Evolutionary conservation across 257 asterid genomes (phyloP), one percentile per base, ranked within the genome.

Genomic region (Plantago major): DNA sequence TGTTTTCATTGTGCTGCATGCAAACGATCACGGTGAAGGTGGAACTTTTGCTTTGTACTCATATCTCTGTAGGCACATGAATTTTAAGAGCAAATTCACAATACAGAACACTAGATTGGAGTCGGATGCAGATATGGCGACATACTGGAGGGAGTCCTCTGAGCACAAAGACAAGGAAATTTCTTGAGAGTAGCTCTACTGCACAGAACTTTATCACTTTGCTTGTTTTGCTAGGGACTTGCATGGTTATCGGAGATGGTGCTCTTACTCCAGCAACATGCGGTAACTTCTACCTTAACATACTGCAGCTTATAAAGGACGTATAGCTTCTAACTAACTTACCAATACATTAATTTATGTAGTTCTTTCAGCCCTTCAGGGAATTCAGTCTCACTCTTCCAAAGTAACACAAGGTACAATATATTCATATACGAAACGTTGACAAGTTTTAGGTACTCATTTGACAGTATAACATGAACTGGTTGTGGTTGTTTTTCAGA

Each of bases 241-340:
- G 92, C 77, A 86, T 86, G 95, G 93, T 84, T 30, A 87, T 82
- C 33, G 90, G 94, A 10, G 96, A 83, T 81, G 96, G 96, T 58
- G 89, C 87, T 40, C 83, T 88, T 26, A 88, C 94, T 11, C 94
- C 96, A 7, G 89, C 96, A 37, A 85, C 94, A 67, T 77, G 89
- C 70, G 89, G 91, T 84, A 53, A 53, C 58, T 53, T 14, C 40
- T 7, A 33, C 40, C 3, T 33, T 3, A 5, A 33, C 40, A 1
- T 33, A 22, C 26, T 22, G 26, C 26, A 22, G 1, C 26, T 22
- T 22, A 22, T 22, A 22, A 22, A 22, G 26, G 26, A 22, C 26
- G 26, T 22, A 22, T 22, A 22, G 26, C 26, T 22, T 22, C 26
- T 22, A 22, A 22, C 26, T 1, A 33, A 33, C 40, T 33, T 33